phyloP scores from a whole-genome alignment of 2,329 filamentous ascomycete species.

The Graphium sp. region DNA sequence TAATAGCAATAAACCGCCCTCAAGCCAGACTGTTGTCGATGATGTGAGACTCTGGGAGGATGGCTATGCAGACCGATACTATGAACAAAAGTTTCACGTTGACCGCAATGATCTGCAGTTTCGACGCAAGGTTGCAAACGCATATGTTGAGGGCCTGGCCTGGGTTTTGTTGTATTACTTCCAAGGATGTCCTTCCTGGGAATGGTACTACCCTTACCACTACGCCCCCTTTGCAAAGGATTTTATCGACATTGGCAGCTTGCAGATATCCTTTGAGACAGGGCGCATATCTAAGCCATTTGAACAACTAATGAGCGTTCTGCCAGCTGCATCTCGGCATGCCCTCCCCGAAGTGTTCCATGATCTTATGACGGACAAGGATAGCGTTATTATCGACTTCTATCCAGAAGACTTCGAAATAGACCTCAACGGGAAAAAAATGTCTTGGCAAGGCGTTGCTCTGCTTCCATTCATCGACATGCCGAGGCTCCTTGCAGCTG shows the following conservation, averaged over 20 bases:
- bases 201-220: conserved; percentile 98
- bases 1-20: conserved; percentile 39
- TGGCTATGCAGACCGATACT: conserved; percentile 89
- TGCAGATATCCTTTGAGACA: conserved; percentile 69
- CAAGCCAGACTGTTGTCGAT: no score
- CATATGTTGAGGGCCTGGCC: conserved; percentile 87
- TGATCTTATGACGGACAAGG: conserved; percentile 69
- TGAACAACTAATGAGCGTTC: conserved; percentile 94
- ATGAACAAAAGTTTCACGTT: conserved; percentile 88
- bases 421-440: conserved; percentile 95
- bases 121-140: conserved; percentile 69
- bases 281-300: conserved; percentile 80
- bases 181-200: conserved; percentile 96
- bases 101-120: conserved; percentile 70
- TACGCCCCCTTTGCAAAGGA: conserved; percentile 96
- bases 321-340: conserved; percentile 85
- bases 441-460: conserved; percentile 93
- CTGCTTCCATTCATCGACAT: conserved; percentile 94
- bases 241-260: conserved; percentile 67
- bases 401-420: conserved; percentile 90
- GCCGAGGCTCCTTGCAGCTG: conserved; percentile 64
- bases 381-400: conserved; percentile 92
- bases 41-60: conserved; percentile 87
- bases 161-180: conserved; percentile 98
- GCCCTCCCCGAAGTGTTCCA: conserved; percentile 82